These are phyloP conservation scores for Sporisorium sorghi DNA, from an alignment of 1,284 basidiomycete species.

Conservation along the genomic window DNA sequence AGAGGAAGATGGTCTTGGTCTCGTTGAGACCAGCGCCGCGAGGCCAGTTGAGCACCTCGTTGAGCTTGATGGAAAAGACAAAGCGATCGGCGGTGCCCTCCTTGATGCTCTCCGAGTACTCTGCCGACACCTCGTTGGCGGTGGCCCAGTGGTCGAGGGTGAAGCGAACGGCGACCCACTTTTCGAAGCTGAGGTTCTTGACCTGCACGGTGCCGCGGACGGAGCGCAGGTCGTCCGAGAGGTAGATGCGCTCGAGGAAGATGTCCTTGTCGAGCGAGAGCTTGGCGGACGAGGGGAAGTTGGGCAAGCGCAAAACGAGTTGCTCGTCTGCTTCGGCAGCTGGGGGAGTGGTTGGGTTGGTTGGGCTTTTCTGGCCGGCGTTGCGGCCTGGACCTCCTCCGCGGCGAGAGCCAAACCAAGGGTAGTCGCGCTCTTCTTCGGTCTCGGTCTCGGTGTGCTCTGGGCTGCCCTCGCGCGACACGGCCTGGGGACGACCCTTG, in stretches of 20 bases:
- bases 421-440: conserved; percentile 72
- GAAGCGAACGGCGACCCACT: conserved; percentile 88
- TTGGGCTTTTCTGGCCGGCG: conserved; percentile 28
- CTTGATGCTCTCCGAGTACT: conserved; percentile 76
- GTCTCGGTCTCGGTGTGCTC: conserved; percentile 84
- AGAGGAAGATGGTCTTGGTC: conserved; percentile 86
- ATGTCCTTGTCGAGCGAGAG: conserved; percentile 71
- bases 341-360: conserved; percentile 29
- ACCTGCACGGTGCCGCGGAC: conserved; percentile 81
- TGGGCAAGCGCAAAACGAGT: conserved; percentile 72
- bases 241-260: conserved; percentile 73
- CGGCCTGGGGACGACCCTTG: conserved; percentile 91
- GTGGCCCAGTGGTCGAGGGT: conserved; percentile 96
- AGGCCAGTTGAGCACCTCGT: conserved; percentile 70
- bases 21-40: conserved; percentile 74
- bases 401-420: conserved; percentile 50
- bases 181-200: conserved; percentile 86
- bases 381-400: conserved; percentile 27
- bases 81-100: conserved; percentile 76
- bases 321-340: conserved; percentile 55
- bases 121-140: conserved; percentile 88
- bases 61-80: conserved; percentile 73
- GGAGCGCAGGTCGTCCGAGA: conserved; percentile 77
- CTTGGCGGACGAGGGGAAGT: conserved; percentile 72
- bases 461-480: conserved; percentile 89